A percentile compares a stretch with the other conserved stretches of the same genome.
phyloP scores from a whole-genome alignment of 169 alveolate genomes.

The Plasmodium knowlesi region DNA sequence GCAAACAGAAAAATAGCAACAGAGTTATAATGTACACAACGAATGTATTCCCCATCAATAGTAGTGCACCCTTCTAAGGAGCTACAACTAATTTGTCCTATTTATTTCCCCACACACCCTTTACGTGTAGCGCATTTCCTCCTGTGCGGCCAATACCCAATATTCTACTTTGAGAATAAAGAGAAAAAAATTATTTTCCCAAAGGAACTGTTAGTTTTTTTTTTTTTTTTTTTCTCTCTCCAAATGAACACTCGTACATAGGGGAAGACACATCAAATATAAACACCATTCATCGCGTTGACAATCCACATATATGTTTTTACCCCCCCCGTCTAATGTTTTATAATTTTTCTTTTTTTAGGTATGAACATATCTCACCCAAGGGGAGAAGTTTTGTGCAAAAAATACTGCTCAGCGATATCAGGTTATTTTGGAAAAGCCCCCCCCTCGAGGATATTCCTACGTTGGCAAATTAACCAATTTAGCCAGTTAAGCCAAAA shows the following conservation, averaged over 20 bases:
- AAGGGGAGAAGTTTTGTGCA: conserved; percentile 45
- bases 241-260: not conserved
- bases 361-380: conserved; percentile 24
- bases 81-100: not conserved
- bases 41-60: not conserved
- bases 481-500: not conserved
- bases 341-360: not conserved
- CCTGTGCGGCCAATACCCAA: conserved; percentile 40
- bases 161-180: conserved; percentile 9
- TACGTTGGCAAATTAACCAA: not conserved
- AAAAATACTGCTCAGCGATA: conserved; percentile 27
- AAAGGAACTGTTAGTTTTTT: conserved; percentile 4
- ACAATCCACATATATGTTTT: not conserved
- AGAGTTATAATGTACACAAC: not conserved
- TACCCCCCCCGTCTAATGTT: not conserved
- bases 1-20: not conserved
- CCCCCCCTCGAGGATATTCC: not conserved
- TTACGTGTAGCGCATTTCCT: conserved; percentile 44
- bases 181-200: not conserved
- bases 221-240: not conserved
- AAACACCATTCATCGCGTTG: not conserved
- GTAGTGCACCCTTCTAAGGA: not conserved
- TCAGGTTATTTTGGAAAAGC: conserved; percentile 11
- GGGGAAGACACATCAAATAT: not conserved
- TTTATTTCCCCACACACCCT: not conserved